phyloP scores from a whole-genome alignment of 176 grass and related monocot species.

The Typha latifolia region DNA sequence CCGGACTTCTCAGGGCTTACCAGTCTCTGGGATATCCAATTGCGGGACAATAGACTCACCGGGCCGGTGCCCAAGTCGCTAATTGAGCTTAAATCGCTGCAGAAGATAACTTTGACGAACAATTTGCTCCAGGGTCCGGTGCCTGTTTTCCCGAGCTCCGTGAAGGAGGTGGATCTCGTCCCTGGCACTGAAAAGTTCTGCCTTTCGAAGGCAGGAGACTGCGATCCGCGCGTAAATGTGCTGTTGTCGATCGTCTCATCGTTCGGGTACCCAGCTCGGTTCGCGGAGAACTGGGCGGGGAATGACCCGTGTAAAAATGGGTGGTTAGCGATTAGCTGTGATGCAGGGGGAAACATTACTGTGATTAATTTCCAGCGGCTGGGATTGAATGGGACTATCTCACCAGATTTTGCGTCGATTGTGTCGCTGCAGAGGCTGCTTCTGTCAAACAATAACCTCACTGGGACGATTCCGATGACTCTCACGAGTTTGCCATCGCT shows the following conservation, averaged over 20 bases:
- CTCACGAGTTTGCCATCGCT: conserved; percentile 37
- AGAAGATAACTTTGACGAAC: conserved; percentile 38
- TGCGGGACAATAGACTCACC: conserved; percentile 70
- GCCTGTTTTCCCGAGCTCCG: conserved; percentile 19
- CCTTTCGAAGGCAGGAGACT: conserved; percentile 25
- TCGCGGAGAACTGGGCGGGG: conserved; percentile 40
- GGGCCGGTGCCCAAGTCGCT: conserved; percentile 48
- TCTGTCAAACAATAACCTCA: conserved; percentile 59
- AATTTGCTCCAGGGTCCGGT: conserved; percentile 60
- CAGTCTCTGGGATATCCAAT: conserved; percentile 34
- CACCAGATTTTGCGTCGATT: conserved; percentile 53
- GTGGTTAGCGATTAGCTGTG: conserved; percentile 36
- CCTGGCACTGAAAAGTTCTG: conserved; percentile 34
- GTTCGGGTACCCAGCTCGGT: conserved; percentile 40
- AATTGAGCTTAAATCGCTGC: conserved; percentile 34
- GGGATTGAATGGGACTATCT: conserved; percentile 48
- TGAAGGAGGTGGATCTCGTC: conserved; percentile 2
- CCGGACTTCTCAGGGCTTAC: conserved; percentile 45
- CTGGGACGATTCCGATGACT: conserved; percentile 49
- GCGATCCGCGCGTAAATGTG: conserved; percentile 50
- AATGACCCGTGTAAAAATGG: conserved; percentile 42
- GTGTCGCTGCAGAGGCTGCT: conserved; percentile 25
- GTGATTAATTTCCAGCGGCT: conserved; percentile 24
- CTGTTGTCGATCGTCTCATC: conserved; percentile 58
- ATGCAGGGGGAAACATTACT: conserved; percentile 28